Conservation (phyloP, 1,284 basidiomycete species). For the Lentinula novae-zelandiae region DNA sequence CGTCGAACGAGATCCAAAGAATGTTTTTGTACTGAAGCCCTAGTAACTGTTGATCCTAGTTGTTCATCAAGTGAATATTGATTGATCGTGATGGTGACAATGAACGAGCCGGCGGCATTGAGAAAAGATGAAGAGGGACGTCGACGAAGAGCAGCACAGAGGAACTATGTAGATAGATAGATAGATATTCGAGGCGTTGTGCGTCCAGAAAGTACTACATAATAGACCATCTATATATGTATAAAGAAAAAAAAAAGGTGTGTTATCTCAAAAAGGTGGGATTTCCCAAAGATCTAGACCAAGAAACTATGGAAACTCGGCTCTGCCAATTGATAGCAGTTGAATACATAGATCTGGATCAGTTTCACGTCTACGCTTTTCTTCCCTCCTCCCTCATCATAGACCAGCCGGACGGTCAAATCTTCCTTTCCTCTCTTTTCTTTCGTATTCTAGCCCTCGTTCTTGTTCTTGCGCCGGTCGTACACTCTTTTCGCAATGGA, state of each 20-base stretch:
- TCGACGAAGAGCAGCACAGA: neutral
- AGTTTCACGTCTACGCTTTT: constrained; percentile 4
- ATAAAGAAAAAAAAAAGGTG: neutral
- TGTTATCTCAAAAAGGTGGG: neutral
- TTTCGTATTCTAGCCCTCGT: constrained; percentile 2
- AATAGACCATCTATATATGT: no score
- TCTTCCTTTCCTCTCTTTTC: constrained; percentile 9
- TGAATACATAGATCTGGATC: neutral
- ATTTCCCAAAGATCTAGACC: neutral
- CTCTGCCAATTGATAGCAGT: neutral
- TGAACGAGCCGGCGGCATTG: neutral
- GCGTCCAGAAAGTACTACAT: no score
- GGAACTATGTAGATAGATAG: neutral
- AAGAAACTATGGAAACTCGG: constrained; percentile 8
- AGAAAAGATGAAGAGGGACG: neutral
- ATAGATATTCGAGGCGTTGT: no score
- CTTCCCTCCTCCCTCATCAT: neutral
- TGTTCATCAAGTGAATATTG: neutral
- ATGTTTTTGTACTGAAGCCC: no score
- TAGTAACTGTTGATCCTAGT: no score
- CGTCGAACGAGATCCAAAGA: no score
- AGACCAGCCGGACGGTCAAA: constrained; percentile 13
- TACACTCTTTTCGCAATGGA: constrained; percentile 14
- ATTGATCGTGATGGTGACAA: neutral
- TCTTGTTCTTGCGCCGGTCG: constrained; percentile 13